phyloP scores from a whole-genome alignment of 768 basidiomycete species.

The Boletellus ananas region DNA sequence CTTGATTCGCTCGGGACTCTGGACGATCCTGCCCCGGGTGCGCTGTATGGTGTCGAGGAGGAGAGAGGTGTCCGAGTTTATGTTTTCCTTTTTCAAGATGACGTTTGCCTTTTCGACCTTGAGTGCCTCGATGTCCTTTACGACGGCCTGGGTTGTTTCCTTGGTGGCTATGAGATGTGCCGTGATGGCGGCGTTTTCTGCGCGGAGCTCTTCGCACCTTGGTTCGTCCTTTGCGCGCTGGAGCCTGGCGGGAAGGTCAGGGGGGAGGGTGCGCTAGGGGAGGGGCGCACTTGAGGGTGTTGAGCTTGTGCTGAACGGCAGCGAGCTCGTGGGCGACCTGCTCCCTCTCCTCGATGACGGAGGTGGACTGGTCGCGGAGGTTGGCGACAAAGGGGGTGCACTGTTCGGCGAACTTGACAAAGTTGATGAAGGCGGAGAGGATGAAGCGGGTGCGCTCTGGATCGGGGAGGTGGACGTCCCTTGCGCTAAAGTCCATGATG shows the following conservation, averaged over 20 bases:
- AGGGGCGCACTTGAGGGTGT: slow-evolving; percentile 50
- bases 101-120: slow-evolving; percentile 67
- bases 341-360: slow-evolving; percentile 59
- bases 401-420: slow-evolving; percentile 85
- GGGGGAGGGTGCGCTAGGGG: neutral
- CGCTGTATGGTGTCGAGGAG: slow-evolving; percentile 59
- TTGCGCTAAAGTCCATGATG: slow-evolving; percentile 72
- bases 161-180: slow-evolving; percentile 69
- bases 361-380: slow-evolving; percentile 57
- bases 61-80: slow-evolving; percentile 57
- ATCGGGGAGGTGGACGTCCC: slow-evolving; percentile 71
- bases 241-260: slow-evolving; percentile 36
- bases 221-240: slow-evolving; percentile 70
- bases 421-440: slow-evolving; percentile 89
- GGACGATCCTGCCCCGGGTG: slow-evolving; percentile 74
- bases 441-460: slow-evolving; percentile 68
- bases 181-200: slow-evolving; percentile 59
- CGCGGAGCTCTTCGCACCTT: slow-evolving; percentile 52
- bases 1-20: slow-evolving; percentile 87
- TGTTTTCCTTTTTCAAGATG: slow-evolving; percentile 63
- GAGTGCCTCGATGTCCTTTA: slow-evolving; percentile 64
- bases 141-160: slow-evolving; percentile 53
- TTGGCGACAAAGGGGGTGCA: slow-evolving; percentile 57
- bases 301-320: slow-evolving; percentile 50
- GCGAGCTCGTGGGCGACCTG: slow-evolving; percentile 46